Evolutionary conservation across 371 early-diverging fungal species (phyloP), one percentile per base, ranked within the genome.

Genomic region (Chytridiales sp.): DNA sequence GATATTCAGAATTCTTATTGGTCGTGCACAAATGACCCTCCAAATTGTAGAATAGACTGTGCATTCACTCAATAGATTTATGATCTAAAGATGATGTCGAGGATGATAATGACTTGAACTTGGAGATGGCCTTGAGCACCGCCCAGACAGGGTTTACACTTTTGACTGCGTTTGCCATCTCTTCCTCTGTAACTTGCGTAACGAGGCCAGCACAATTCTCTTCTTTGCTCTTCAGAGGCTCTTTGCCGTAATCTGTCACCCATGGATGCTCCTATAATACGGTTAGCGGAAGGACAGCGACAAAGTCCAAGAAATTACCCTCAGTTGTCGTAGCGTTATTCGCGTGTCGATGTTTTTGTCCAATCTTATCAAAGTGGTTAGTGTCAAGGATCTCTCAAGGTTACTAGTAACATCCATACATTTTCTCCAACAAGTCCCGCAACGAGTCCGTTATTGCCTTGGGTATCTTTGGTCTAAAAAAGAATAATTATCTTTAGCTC

Each of bases 141-240:
- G 69, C 67, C 58, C 68, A 69, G 13, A 70, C 36, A 6, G 62
- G 42, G 30, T 36, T 55, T 19, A 74, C 52, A 13, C 36, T 50
- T 19, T 84, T 83, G 59, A 95, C 86, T 31, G 93, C 93, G 43
- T 76, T 74, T 40, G 81, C 76, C 53, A 92, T 72, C 58, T 96
- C 95, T 52, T 89, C 88, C 47, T 92, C 89, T 0, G 95, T 94
- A 52, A 94, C 79, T 34, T 88, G 86, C 29, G 82, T 44, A 73
- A 35, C 91, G 82, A 61, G 80, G 65, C 48, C 39, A 53, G 70
- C 64, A 65, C 81, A 87, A 74, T 95, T 94, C 59, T 87, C 87
- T 59, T 87, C 87, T 66, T 85, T 85, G 36, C 79, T 72, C 15
- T 68, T 36, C 57, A 94, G 76, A 19, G 82, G 80, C 2, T 78